Evolutionary conservation across 2,329 filamentous ascomycete species (phyloP), one percentile per base, ranked within the genome.

Genomic region (Diaporthe helianthi): DNA sequence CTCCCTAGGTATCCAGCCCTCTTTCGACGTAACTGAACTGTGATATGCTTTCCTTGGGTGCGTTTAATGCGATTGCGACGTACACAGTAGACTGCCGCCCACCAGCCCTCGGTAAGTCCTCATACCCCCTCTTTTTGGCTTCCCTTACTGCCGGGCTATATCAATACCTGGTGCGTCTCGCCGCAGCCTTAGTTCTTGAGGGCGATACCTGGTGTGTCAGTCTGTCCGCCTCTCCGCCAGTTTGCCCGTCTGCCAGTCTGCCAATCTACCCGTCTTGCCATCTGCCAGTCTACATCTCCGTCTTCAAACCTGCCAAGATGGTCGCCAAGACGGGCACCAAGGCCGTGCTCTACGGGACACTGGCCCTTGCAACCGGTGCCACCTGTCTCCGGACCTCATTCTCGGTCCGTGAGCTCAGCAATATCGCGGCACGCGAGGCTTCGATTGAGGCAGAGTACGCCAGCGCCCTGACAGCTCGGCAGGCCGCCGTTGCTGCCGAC

Each of bases 351-450:
- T 51, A 29, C 26, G 44, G 58, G 22, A 36, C 53, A 8, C 17
- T 72, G 46, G 69, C 51, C 12, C 22, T 68, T 36, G 44, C 58
- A 36, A 36, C 58, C 26, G 71, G 60, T 26, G 65, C 49, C 49
- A 44, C 64, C 19, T 66, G 60, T 19, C 46, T 72, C 31, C 68
- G 61, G 26, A 72, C 71, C 29, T 65, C 55, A 26, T 71, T 55
- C 44, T 47, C 68, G 22, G 49, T 71, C 46, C 61, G 65, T 22
- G 65, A 72, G 46, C 60, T 72, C 12, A 33, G 29, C 13, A 38
- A 31, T 2, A 38, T 66, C 26, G 53, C 61, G 10, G 36, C 61
- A 17, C 22, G 24, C 10, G 65, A 55, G 24, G 69, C 65, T 38
- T 33, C 31, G 19, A 60, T 55, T 8, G 51, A 68, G 54, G 26